Conservation (phyloP, 331 rosid species). For the Ulmus americana region DNA sequence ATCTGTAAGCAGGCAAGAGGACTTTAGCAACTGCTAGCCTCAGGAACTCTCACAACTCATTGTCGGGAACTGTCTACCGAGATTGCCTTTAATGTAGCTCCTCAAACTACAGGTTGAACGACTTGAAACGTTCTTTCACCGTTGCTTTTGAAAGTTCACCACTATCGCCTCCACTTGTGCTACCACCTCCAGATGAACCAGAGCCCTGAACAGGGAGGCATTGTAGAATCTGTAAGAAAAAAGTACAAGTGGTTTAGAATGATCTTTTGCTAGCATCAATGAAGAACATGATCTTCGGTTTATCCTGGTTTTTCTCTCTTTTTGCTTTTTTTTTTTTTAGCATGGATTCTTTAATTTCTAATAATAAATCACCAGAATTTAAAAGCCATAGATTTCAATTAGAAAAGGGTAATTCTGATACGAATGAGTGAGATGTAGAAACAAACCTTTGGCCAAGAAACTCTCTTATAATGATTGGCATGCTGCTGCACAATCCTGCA, state of each 20-base stretch:
- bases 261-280: neutral
- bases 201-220: slow-evolving; percentile 72
- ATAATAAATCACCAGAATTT: too few species aligned
- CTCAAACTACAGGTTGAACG: slow-evolving; percentile 74
- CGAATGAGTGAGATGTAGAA: neutral
- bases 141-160: slow-evolving; percentile 64
- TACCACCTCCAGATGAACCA: slow-evolving; percentile 41
- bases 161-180: slow-evolving; percentile 26
- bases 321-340: too few species aligned
- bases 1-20: slow-evolving; percentile 88
- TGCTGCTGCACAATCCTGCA: slow-evolving; percentile 95
- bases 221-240: slow-evolving; percentile 68
- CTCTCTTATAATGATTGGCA: slow-evolving; percentile 86
- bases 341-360: too few species aligned
- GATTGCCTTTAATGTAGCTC: slow-evolving; percentile 90
- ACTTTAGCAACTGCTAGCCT: slow-evolving; percentile 95
- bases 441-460: slow-evolving; percentile 93
- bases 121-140: slow-evolving; percentile 79
- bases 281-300: too few species aligned
- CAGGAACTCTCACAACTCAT: slow-evolving; percentile 85
- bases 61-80: slow-evolving; percentile 95
- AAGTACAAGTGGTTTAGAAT: neutral
- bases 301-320: too few species aligned
- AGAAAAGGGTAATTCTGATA: too few species aligned
- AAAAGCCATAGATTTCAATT: too few species aligned